Evolutionary conservation across 352 stramenopile species (phyloP).

Genomic region (Elongisporangium prolatum): DNA sequence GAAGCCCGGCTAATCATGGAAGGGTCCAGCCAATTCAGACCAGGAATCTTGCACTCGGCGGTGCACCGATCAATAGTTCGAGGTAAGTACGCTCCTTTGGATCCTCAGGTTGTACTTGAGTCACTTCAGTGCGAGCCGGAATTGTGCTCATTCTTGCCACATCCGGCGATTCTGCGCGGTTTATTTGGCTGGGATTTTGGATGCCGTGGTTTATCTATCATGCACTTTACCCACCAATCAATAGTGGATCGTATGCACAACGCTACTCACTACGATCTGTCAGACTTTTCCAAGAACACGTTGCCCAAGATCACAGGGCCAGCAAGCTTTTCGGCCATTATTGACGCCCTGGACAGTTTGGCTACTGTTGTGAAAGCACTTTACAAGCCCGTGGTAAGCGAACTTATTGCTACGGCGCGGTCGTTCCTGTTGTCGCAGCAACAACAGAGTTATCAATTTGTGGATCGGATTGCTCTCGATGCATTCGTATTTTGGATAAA

Average conservation of each 20-base stretch:
- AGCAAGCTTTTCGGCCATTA: no score
- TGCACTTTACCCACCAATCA: constrained; percentile 6
- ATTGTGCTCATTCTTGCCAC: constrained; percentile 6
- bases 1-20: no score
- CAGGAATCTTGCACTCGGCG: neutral
- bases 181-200: constrained; percentile 7
- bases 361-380: neutral
- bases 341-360: neutral
- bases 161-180: constrained; percentile 4
- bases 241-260: no score
- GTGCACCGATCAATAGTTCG: constrained; percentile 5
- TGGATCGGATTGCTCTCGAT: neutral
- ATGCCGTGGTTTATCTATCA: neutral
- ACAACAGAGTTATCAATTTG: neutral
- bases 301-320: neutral
- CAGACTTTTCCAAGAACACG: constrained; percentile 4
- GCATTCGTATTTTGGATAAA: constrained; percentile 2
- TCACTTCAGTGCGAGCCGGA: constrained; percentile 3
- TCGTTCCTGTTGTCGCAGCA: neutral
- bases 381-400: neutral
- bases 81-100: constrained; percentile 8
- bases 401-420: neutral
- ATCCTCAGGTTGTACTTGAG: neutral
- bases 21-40: no score
- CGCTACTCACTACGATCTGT: neutral